Evolutionary conservation across 495 filamentous ascomycete genomes (phyloP).

Genomic region (Penicillium robsamsonii): DNA sequence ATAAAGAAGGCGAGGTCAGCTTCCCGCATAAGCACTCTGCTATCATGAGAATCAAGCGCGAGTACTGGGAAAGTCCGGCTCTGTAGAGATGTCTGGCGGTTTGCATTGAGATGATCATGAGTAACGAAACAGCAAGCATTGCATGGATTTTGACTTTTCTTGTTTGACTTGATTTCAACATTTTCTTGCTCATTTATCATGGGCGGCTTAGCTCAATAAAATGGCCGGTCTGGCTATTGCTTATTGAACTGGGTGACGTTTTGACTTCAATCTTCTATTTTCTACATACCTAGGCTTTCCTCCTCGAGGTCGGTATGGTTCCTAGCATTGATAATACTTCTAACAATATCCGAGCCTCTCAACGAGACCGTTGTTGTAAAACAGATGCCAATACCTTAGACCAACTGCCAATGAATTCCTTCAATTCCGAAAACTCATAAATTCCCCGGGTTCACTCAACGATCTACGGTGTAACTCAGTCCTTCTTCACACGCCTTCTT

Average conservation of each 20-base stretch:
- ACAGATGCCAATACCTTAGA: no score
- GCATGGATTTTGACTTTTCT: neutral
- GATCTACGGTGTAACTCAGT: no score
- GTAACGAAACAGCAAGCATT: constrained; percentile 13
- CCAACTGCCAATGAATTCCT: no score
- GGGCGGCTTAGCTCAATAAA: neutral
- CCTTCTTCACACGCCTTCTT: no score
- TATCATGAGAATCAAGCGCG: constrained; percentile 76
- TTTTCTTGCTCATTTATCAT: neutral
- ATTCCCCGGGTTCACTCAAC: no score
- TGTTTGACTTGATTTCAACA: neutral
- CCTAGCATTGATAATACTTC: no score
- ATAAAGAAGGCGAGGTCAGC: constrained; percentile 81
- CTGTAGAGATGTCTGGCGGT: constrained; percentile 43
- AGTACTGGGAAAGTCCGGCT: constrained; percentile 79
- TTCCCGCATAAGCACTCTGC: constrained; percentile 94
- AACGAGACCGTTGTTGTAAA: no score
- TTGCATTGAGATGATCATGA: constrained; percentile 11
- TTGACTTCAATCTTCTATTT: neutral
- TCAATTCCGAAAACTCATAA: no score
- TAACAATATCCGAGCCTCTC: no score
- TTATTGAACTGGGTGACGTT: neutral
- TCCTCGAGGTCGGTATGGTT: no score
- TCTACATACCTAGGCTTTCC: neutral
- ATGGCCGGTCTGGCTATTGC: neutral